A percentile compares a stretch with the other conserved stretches of the same genome.
These are phyloP conservation scores for Suhomyces sp. DNA, from an alignment of 805 yeast genomes.

Conservation along the genomic window DNA sequence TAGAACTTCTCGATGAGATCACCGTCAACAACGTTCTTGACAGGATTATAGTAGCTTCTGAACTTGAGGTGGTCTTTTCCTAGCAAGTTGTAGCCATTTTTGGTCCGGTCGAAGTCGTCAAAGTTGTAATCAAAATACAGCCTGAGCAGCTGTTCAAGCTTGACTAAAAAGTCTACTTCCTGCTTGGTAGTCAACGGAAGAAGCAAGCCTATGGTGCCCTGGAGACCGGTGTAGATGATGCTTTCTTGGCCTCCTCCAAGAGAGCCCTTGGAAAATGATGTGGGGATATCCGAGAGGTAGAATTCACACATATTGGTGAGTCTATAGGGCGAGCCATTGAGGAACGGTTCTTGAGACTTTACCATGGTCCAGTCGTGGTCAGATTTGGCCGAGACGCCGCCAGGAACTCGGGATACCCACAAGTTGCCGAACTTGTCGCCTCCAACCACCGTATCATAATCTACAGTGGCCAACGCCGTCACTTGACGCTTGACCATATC, in stretches of 20 bases:
- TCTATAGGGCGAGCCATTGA: slow-evolving; percentile 55
- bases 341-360: slow-evolving; percentile 27
- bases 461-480: slow-evolving; percentile 59
- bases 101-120: slow-evolving; percentile 22
- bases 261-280: slow-evolving; percentile 53
- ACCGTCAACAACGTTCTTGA: slow-evolving; percentile 78
- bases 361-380: slow-evolving; percentile 47
- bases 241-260: slow-evolving; percentile 66
- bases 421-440: slow-evolving; percentile 89
- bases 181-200: slow-evolving; percentile 61
- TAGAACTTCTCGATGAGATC: slow-evolving; percentile 69
- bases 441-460: slow-evolving; percentile 70
- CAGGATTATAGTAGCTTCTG: slow-evolving; percentile 81
- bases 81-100: slow-evolving; percentile 37
- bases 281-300: slow-evolving; percentile 68
- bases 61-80: slow-evolving; percentile 68
- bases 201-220: slow-evolving; percentile 76
- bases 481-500: slow-evolving; percentile 69
- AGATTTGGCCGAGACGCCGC: slow-evolving; percentile 44
- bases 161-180: slow-evolving; percentile 59
- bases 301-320: slow-evolving; percentile 54
- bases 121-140: slow-evolving; percentile 24
- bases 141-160: slow-evolving; percentile 49
- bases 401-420: slow-evolving; percentile 61
- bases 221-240: slow-evolving; percentile 69